Conservation (phyloP, 1,139 yeast species). For the Geotrichum armillariae region DNA sequence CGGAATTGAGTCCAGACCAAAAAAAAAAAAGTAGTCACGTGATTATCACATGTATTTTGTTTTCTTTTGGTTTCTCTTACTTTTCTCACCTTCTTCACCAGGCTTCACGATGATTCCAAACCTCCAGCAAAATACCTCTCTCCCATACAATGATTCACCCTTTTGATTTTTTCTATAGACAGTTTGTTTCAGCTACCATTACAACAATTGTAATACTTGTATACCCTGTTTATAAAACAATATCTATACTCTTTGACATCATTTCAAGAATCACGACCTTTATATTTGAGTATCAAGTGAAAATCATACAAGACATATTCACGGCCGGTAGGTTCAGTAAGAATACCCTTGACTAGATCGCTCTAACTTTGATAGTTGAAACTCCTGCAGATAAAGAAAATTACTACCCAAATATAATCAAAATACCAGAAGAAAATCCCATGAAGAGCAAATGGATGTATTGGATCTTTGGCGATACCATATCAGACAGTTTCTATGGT, state of each 20-base stretch:
- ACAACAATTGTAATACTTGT: background rate
- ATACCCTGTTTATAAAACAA: constrained; percentile 17
- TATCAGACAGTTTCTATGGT: constrained; percentile 12
- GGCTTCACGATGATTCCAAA: too few species aligned
- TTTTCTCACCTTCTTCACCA: too few species aligned
- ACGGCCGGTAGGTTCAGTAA: constrained; percentile 5
- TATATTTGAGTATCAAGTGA: constrained; percentile 10
- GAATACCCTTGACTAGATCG: background rate
- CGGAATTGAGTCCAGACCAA: too few species aligned
- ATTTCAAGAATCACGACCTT: background rate
- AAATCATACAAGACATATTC: constrained; percentile 11
- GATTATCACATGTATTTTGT: too few species aligned
- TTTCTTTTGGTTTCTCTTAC: too few species aligned
- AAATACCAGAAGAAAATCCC: constrained; percentile 2
- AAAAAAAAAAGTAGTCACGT: too few species aligned
- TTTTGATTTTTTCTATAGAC: constrained; percentile 4
- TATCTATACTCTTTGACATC: constrained; percentile 5
- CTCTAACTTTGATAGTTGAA: constrained; percentile 2
- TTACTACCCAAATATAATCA: constrained; percentile 1
- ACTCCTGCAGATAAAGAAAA: constrained; percentile 16
- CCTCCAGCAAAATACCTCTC: too few species aligned
- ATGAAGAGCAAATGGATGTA: background rate
- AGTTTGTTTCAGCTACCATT: constrained; percentile 1
- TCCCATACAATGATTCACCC: constrained; percentile 3
- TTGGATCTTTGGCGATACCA: constrained; percentile 3